Percentiles rank a stretch among this genome's conserved stretches.
Evolutionary conservation across 495 filamentous ascomycete species (phyloP).

Genomic region (Bathelium albidoporum): DNA sequence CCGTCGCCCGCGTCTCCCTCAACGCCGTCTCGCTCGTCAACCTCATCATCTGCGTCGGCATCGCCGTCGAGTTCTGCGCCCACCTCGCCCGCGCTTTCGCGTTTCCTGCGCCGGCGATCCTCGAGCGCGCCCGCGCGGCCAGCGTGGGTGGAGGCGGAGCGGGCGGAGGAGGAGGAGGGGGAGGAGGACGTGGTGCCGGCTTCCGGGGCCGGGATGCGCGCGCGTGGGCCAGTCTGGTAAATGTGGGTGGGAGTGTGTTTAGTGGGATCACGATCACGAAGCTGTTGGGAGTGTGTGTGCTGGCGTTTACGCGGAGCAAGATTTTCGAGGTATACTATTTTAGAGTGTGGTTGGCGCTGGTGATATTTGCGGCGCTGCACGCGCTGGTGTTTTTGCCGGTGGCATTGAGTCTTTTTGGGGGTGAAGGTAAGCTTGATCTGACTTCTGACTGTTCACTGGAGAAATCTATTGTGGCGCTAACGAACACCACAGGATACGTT

Average conservation of each 20-base stretch:
- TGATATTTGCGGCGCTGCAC: slow-evolving; percentile 79
- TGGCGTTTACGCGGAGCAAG: slow-evolving; percentile 92
- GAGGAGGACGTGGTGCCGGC: no score
- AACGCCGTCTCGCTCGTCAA: slow-evolving; percentile 97
- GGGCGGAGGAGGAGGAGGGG: no score
- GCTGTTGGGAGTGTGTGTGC: slow-evolving; percentile 77
- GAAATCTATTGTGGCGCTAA: background rate
- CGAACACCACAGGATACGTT: slow-evolving; percentile 50
- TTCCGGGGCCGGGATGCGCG: slow-evolving; percentile 59
- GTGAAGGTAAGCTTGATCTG: slow-evolving; percentile 50
- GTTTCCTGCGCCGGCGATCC: slow-evolving; percentile 68
- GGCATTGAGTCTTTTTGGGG: slow-evolving; percentile 74
- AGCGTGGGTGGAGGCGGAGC: no score
- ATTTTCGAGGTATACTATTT: slow-evolving; percentile 99
- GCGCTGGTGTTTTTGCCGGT: slow-evolving; percentile 89
- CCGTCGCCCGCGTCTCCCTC: slow-evolving; percentile 74
- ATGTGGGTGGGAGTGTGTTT: slow-evolving; percentile 88
- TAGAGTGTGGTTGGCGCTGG: slow-evolving; percentile 84
- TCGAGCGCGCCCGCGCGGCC: slow-evolving; percentile 68
- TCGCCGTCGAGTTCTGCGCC: slow-evolving; percentile 93
- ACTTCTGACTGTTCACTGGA: background rate
- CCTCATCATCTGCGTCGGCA: slow-evolving; percentile 90
- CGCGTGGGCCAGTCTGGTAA: slow-evolving; percentile 83
- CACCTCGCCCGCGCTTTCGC: slow-evolving; percentile 94
- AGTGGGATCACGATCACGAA: slow-evolving; percentile 96